These are phyloP conservation scores for Porcisia hertigi DNA, from an alignment of 208 protist species.

Conservation along the genomic window DNA sequence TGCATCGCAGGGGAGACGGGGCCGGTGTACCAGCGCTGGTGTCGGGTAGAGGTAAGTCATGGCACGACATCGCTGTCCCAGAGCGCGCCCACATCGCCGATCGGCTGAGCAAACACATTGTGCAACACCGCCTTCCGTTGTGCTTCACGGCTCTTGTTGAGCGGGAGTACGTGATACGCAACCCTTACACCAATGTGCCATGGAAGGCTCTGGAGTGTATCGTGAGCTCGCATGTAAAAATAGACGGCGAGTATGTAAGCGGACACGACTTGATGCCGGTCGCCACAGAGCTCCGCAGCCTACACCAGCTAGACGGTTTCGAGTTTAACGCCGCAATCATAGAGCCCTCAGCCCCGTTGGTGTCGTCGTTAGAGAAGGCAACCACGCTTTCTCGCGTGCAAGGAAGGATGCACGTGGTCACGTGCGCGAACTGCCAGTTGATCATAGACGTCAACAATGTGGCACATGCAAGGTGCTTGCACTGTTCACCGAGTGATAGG, in stretches of 20 bases:
- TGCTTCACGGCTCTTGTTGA: conserved; percentile 60
- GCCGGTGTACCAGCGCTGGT: not conserved
- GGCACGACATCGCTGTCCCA: conserved; percentile 28
- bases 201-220: conserved; percentile 40
- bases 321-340: conserved; percentile 58
- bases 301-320: conserved; percentile 51
- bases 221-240: conserved; percentile 39
- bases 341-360: conserved; percentile 50
- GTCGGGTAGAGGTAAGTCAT: conserved; percentile 7
- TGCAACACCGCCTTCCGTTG: conserved; percentile 46
- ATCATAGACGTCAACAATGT: conserved; percentile 48
- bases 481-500: conserved; percentile 42
- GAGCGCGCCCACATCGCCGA: conserved; percentile 14
- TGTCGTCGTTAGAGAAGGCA: conserved; percentile 48
- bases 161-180: conserved; percentile 40
- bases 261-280: conserved; percentile 17
- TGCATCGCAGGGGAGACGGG: not conserved
- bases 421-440: conserved; percentile 56
- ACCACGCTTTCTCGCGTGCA: conserved; percentile 54
- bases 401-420: conserved; percentile 36
- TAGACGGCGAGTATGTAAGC: conserved; percentile 41
- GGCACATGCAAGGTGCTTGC: conserved; percentile 75
- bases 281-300: conserved; percentile 13
- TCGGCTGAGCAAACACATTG: conserved; percentile 37
- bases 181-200: conserved; percentile 35